Conservation (phyloP, 73 alveolate species). For the Paramecium caudatum region DNA sequence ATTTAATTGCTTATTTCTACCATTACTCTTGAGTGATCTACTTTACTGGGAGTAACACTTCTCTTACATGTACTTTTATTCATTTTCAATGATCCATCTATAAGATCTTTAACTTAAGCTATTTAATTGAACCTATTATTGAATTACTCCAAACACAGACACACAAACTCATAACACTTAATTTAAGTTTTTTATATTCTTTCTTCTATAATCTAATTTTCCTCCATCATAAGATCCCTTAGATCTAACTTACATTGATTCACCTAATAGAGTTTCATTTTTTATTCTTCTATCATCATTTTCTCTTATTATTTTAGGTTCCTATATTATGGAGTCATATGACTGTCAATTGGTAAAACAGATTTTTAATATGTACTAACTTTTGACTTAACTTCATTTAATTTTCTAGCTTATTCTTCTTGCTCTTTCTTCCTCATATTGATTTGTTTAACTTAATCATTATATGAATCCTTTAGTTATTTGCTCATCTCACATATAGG, state of each 20-base stretch:
- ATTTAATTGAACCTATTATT: background rate
- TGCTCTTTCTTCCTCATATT: background rate
- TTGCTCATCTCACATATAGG: background rate
- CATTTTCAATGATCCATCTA: background rate
- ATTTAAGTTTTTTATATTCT: background rate
- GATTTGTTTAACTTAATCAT: background rate
- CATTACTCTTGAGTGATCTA: no score
- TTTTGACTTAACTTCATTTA: background rate
- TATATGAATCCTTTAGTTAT: background rate
- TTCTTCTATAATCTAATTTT: background rate
- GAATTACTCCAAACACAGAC: background rate
- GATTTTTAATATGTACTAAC: background rate
- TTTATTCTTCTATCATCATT: slow-evolving; percentile 35
- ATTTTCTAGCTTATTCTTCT: slow-evolving; percentile 3
- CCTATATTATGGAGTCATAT: background rate
- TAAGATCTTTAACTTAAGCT: background rate
- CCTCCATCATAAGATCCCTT: slow-evolving; percentile 16
- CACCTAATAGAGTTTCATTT: background rate
- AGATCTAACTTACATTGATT: background rate
- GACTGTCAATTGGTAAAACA: background rate
- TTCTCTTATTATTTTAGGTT: background rate
- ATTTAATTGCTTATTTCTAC: no score
- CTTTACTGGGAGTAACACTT: slow-evolving; percentile 28
- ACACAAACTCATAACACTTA: slow-evolving; percentile 26
- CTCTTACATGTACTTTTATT: background rate